phyloP scores from a whole-genome alignment of 805 yeast species.

The Teunomyces pallodes region DNA sequence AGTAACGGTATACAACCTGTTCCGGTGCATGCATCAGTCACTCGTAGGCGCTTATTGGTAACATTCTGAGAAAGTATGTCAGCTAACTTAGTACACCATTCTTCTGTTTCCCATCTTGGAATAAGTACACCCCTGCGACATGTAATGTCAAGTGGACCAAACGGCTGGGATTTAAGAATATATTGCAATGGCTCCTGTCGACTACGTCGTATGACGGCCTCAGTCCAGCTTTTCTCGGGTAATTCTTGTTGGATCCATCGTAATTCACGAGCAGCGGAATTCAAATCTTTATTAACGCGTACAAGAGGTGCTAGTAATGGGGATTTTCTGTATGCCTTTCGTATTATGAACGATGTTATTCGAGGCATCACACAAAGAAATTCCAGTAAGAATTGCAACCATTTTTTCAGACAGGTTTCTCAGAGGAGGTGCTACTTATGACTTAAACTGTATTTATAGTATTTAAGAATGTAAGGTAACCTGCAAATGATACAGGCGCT shows the following conservation, averaged over 20 bases:
- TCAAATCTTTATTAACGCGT: slow-evolving; percentile 26
- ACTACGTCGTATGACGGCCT: slow-evolving; percentile 56
- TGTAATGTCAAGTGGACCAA: slow-evolving; percentile 60
- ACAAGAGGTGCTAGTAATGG: slow-evolving; percentile 33
- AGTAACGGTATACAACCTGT: slow-evolving; percentile 80
- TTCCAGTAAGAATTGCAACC: background rate
- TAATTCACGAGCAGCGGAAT: slow-evolving; percentile 54
- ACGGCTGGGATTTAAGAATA: slow-evolving; percentile 82
- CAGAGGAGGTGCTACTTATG: too few species aligned
- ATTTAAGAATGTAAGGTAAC: too few species aligned
- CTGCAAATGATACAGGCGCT: too few species aligned
- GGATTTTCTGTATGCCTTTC: slow-evolving; percentile 25
- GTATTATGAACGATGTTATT: slow-evolving; percentile 24
- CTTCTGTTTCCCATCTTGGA: slow-evolving; percentile 96
- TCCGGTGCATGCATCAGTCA: slow-evolving; percentile 81
- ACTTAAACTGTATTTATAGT: too few species aligned
- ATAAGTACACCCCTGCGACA: slow-evolving; percentile 72
- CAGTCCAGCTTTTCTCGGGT: slow-evolving; percentile 42
- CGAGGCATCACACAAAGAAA: slow-evolving; percentile 25
- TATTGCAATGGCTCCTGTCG: slow-evolving; percentile 75
- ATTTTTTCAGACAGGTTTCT: background rate
- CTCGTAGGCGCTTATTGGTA: slow-evolving; percentile 15
- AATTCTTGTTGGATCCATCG: slow-evolving; percentile 64
- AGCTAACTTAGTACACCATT: slow-evolving; percentile 62
- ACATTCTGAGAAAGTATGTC: background rate